Evolutionary conservation across 352 stramenopile species (phyloP), one percentile per base, ranked within the genome.

Genomic region (Plasmopara muralis): DNA sequence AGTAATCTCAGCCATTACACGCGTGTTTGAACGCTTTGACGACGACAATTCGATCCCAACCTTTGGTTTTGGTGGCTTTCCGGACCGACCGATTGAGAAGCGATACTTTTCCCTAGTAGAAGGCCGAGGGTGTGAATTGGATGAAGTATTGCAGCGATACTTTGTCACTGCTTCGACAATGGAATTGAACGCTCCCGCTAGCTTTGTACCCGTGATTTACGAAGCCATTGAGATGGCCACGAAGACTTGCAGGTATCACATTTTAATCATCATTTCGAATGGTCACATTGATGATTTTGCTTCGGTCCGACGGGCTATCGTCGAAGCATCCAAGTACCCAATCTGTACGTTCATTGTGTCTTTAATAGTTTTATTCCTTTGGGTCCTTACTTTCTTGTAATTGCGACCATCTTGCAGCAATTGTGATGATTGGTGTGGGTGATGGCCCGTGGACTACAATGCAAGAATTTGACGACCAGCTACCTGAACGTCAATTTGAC

Each of bases 381-480:
- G 3, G 20, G 20, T 25, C 3, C 20, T 25, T 25, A 25, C 20
- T 25, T 25, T 25, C 20, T 25, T 25, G 20, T 25, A 25, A 25
- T 3, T 25, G 20, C 20, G 20, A 25, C 20, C 20, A 25, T 25
- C 20, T 25, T 25, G 20, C 20, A 67, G 62, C 68, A n/a, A 80
- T 83, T 51, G 40, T 83, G 20, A 69, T 86, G 61, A 64, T 89
- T 30, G 82, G 82, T 20, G 82, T 92, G 0, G 81, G 81, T 5
- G 81, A 92, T 43, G 81, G 81, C 0, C 81, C 81, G 9, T 92
- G 81, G 81, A 74, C 74, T 10, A 79, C 85, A 60, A 87, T 92
- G 75, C 50, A 65, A 6, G 69, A 87, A 46, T 89, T 89, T 52
- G 82, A 92, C 47, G 82, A 92, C 55, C 49, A 73, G 29, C 55